Evolutionary conservation across 2,329 filamentous ascomycete genomes (phyloP).

Genomic region (Scedosporium boydii): DNA sequence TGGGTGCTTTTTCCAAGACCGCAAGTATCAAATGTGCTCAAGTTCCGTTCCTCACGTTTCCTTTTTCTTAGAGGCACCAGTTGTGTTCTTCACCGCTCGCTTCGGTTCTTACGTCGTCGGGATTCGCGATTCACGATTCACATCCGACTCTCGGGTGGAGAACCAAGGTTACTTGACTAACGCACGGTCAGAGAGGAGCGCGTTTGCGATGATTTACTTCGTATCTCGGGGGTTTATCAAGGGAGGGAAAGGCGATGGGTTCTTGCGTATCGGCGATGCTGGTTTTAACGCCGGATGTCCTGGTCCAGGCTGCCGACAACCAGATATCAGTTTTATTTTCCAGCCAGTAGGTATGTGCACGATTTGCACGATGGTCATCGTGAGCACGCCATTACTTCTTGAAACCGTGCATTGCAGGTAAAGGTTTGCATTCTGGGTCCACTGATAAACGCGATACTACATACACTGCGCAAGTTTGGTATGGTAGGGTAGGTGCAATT

Average conservation of each 20-base stretch:
- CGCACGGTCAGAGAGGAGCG: background rate
- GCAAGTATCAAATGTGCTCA: too few relatives aligned
- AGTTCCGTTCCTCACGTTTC: too few relatives aligned
- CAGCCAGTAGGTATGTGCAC: background rate
- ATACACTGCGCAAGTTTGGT: background rate
- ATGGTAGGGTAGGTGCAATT: background rate
- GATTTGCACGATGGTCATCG: background rate
- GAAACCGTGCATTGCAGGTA: background rate
- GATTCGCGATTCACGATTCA: too few relatives aligned
- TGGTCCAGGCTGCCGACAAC: background rate
- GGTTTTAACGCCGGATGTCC: background rate
- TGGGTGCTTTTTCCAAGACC: too few relatives aligned
- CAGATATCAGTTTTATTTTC: background rate
- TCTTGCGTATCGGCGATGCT: background rate
- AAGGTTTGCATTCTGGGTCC: background rate
- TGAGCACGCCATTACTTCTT: background rate
- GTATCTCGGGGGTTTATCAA: background rate
- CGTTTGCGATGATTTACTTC: background rate
- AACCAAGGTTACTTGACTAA: background rate
- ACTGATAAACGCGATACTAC: background rate
- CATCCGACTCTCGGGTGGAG: background rate
- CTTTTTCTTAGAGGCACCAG: too few relatives aligned
- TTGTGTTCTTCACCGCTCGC: too few relatives aligned
- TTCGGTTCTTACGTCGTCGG: background rate
- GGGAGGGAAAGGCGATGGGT: background rate